These are phyloP conservation scores for Liquidambar formosana DNA, from an alignment of 164 flowering plant species.

Conservation along the genomic window DNA sequence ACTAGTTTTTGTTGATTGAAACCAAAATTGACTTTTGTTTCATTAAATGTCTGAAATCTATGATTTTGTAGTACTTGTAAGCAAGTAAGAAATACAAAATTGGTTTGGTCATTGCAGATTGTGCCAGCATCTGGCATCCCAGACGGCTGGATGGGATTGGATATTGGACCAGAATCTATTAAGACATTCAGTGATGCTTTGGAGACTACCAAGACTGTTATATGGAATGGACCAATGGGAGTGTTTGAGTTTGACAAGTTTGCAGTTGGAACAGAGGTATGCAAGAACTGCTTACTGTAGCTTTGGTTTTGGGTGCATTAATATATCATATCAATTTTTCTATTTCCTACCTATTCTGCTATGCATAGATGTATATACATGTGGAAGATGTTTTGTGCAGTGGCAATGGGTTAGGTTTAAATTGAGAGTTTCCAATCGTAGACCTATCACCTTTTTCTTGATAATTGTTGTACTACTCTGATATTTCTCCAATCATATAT, in stretches of 20 bases:
- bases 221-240: slow-evolving; percentile 95
- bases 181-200: slow-evolving; percentile 69
- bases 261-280: slow-evolving; percentile 79
- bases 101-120: slow-evolving; percentile 38
- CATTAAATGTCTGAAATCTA: no score
- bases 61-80: not conserved
- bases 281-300: not conserved
- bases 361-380: no score
- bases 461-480: no score
- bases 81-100: not conserved
- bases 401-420: no score
- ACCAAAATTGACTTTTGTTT: no score
- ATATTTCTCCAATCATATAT: no score
- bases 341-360: no score
- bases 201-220: slow-evolving; percentile 72
- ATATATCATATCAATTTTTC: not conserved
- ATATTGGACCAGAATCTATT: slow-evolving; percentile 81
- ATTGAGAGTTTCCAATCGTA: no score
- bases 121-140: slow-evolving; percentile 77
- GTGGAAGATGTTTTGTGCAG: no score
- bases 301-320: not conserved
- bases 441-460: no score
- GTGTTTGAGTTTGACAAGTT: slow-evolving; percentile 80
- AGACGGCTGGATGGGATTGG: slow-evolving; percentile 93
- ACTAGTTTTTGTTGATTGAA: not conserved